A percentile compares a stretch with the other conserved stretches of the same genome.
Conservation (phyloP, 257 asterid species). For the Salvia miltiorrhiza region DNA sequence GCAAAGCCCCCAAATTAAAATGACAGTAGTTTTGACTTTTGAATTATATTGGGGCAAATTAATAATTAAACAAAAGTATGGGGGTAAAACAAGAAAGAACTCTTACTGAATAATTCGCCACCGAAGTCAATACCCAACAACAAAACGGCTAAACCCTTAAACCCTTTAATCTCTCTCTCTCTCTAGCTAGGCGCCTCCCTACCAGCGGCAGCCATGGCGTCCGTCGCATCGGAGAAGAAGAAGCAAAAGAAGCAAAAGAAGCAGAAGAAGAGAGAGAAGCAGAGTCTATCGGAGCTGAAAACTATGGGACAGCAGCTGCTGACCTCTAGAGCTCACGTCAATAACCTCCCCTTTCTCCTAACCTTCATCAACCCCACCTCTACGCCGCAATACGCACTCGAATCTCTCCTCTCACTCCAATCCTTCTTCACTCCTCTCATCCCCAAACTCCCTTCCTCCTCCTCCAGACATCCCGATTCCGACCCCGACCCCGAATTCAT, state of each 20-base stretch:
- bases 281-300: constrained; percentile 41
- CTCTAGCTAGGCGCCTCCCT: neutral
- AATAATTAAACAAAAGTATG: no score
- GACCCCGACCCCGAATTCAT: constrained; percentile 46
- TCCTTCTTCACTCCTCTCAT: constrained; percentile 82
- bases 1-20: no score
- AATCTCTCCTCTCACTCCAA: constrained; percentile 75
- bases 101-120: no score
- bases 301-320: constrained; percentile 67
- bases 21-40: no score
- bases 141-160: neutral
- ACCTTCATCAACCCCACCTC: constrained; percentile 42
- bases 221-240: constrained; percentile 29
- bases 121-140: no score
- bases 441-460: constrained; percentile 47
- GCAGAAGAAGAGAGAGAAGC: constrained; percentile 26
- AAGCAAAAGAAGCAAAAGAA: constrained; percentile 28
- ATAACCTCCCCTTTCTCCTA: constrained; percentile 73
- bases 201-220: constrained; percentile 25
- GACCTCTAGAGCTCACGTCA: constrained; percentile 62
- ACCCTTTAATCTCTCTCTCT: neutral
- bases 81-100: no score
- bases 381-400: constrained; percentile 59
- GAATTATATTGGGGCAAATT: no score
- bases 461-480: constrained; percentile 13